Evolutionary conservation across 306 rosid species (phyloP).

Genomic region (Corylus heterophylla): DNA sequence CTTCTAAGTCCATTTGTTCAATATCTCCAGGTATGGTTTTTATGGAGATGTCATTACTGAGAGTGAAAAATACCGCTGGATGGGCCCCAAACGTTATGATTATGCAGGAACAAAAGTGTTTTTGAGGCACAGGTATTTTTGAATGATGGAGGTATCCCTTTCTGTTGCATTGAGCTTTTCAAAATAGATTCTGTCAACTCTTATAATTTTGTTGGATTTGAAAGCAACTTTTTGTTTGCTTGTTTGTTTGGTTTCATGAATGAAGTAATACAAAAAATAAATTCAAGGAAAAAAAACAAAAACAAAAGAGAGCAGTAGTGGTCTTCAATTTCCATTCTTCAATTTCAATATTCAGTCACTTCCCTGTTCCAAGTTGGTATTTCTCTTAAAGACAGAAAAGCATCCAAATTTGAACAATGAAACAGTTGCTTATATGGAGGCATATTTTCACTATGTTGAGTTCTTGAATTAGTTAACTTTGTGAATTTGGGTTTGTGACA

Average conservation of each 20-base stretch:
- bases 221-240: neutral
- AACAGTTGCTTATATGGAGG: neutral
- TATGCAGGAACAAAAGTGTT: constrained; percentile 91
- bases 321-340: neutral
- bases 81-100: constrained; percentile 96
- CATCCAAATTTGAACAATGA: neutral
- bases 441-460: neutral
- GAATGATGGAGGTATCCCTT: neutral
- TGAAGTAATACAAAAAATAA: neutral
- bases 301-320: neutral
- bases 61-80: constrained; percentile 96
- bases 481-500: neutral
- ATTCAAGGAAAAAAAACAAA: neutral
- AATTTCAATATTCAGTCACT: neutral
- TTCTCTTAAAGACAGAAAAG: neutral
- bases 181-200: neutral
- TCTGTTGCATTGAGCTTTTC: neutral
- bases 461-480: neutral
- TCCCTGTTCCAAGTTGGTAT: neutral
- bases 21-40: constrained; percentile 78
- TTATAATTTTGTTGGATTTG: neutral
- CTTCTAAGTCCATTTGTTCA: constrained; percentile 28
- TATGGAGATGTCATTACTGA: constrained; percentile 95
- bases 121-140: constrained; percentile 66
- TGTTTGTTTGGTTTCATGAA: constrained; percentile 3